Evolutionary conservation across 306 rosid species (phyloP), one percentile per base, ranked within the genome.

Genomic region (Benincasa hispida): DNA sequence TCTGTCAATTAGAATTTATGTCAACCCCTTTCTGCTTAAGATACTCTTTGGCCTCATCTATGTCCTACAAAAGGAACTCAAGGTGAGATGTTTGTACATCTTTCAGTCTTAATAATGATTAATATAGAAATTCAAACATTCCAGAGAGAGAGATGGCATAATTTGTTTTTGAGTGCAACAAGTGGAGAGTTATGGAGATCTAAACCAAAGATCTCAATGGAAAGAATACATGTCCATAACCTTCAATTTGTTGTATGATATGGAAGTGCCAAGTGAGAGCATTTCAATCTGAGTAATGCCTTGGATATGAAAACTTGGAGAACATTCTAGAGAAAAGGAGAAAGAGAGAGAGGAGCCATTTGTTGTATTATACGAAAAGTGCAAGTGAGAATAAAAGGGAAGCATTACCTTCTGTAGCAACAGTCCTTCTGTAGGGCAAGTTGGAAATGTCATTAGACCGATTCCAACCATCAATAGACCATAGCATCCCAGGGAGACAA

Each of bases 391-490:
- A 15, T 55, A 17, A 68, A 51, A 18, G 76, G 21, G 82, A 74
- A 55, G 25, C 41, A 77, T 51, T 85, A 89, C 97, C 97, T 91
- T 78, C 68, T 91, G 89, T 82, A 91, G 76, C 76, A 93, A 78
- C 30, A 82, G 34, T 42, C 96, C 93, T 86, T 93, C 97, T 56
- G 82, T 87, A 78, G 96, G 97, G 83, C 96, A 93, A 76, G 96
- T 93, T 21, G 92, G 98, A 70, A 93, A 93, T 80, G 78, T 84
- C 86, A 93, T 83, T 75, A 93, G 81, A 85, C 98, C 98, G 67
- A 93, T 83, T 83, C 98, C 97, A 73, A 93, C 97, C 98, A 93
- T 91, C 78, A 93, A 81, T 21, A 91, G 82, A 77, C 98, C 97
- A 41, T 93, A 93, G 85, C 98, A 93, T 83, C 98, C 98, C 70